Evolutionary conservation across 345 rosid genomes (phyloP).

Genomic region (Tarenaya hassleriana): DNA sequence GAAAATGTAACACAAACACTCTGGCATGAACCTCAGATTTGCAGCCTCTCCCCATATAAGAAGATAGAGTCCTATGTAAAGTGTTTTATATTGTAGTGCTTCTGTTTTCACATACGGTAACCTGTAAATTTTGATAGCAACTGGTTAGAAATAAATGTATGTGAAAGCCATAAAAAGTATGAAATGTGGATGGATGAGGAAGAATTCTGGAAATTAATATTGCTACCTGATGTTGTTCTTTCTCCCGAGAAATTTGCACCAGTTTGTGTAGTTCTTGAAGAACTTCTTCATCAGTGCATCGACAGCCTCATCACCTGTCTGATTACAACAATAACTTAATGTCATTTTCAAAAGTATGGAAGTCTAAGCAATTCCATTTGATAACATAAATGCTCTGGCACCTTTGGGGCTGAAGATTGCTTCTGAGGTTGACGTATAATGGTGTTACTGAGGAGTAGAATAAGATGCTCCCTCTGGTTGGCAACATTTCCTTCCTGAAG

Average conservation of each 20-base stretch:
- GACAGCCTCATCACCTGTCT: slow-evolving; percentile 67
- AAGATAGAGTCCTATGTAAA: slow-evolving; percentile 86
- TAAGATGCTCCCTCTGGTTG: slow-evolving; percentile 91
- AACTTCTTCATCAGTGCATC: slow-evolving; percentile 80
- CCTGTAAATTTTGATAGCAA: slow-evolving; percentile 40
- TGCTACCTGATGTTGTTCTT: slow-evolving; percentile 68
- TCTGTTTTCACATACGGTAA: slow-evolving; percentile 69
- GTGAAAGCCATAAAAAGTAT: slow-evolving; percentile 6
- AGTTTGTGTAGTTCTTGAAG: slow-evolving; percentile 78
- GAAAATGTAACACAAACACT: slow-evolving; percentile 87
- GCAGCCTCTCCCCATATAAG: slow-evolving; percentile 99
- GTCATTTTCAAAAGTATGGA: slow-evolving; percentile 17
- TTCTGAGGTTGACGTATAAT: slow-evolving; percentile 52
- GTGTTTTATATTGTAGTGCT: slow-evolving; percentile 74
- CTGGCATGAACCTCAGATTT: slow-evolving; percentile 89
- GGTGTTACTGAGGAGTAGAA: slow-evolving; percentile 74
- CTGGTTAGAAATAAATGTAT: slow-evolving; percentile 18
- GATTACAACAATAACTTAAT: slow-evolving; percentile 25
- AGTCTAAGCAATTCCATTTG: neutral
- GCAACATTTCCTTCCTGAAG: slow-evolving; percentile 76
- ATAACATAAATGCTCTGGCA: slow-evolving; percentile 26
- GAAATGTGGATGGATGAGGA: neutral
- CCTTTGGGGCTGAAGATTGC: slow-evolving; percentile 48
- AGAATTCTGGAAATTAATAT: neutral
- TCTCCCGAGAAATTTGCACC: slow-evolving; percentile 87